These are phyloP conservation scores for Gossypium anomalum DNA, from an alignment of 345 rosid genomes.

Conservation along the genomic window DNA sequence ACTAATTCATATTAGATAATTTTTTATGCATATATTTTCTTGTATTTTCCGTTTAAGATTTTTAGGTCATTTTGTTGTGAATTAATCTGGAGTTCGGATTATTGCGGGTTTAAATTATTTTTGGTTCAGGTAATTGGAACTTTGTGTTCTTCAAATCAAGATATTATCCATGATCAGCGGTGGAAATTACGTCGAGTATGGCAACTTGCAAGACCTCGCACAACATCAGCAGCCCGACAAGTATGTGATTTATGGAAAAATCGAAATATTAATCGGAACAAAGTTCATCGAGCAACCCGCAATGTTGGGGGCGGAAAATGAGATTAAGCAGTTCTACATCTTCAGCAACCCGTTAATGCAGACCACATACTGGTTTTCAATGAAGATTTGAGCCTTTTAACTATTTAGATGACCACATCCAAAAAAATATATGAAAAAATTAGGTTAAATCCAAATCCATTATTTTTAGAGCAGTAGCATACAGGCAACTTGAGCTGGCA, in stretches of 20 bases:
- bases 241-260: constrained; percentile 85
- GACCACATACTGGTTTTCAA: too few species aligned
- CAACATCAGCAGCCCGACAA: constrained; percentile 76
- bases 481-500: constrained; percentile 9
- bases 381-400: too few species aligned
- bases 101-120: too few species aligned
- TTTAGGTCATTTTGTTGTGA: too few species aligned
- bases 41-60: too few species aligned
- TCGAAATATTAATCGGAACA: constrained; percentile 81
- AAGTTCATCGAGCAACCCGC: constrained; percentile 54
- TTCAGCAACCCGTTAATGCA: constrained; percentile 23
- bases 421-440: neutral
- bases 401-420: too few species aligned
- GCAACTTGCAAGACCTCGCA: constrained; percentile 87
- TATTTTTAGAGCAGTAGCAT: neutral
- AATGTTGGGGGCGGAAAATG: constrained; percentile 43
- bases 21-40: too few species aligned
- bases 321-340: constrained; percentile 54
- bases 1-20: too few species aligned
- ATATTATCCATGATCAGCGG: constrained; percentile 80
- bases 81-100: too few species aligned
- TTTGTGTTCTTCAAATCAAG: too few species aligned
- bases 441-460: neutral
- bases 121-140: too few species aligned
- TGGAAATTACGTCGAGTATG: constrained; percentile 93